A percentile compares a stretch with the other conserved stretches of the same genome.
phyloP scores from a whole-genome alignment of 805 yeast genomes.

The Zygosaccharomyces bailii region DNA sequence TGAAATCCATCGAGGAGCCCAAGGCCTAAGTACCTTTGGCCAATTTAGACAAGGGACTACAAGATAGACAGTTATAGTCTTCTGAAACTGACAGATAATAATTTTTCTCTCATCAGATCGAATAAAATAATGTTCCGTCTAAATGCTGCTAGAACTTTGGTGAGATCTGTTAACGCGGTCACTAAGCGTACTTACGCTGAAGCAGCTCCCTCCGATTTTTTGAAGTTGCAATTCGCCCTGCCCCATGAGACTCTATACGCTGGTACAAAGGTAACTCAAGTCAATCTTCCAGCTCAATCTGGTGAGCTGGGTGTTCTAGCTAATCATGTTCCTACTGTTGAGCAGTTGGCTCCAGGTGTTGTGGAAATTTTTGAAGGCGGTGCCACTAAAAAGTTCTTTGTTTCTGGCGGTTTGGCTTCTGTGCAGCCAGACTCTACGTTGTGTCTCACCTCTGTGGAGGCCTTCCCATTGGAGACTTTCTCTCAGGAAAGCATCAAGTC shows the following conservation, averaged over 20 bases:
- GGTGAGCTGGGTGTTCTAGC: slow-evolving; percentile 98
- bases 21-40: background rate
- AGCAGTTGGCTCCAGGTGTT: slow-evolving; percentile 94
- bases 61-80: background rate
- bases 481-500: slow-evolving; percentile 73
- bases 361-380: slow-evolving; percentile 83
- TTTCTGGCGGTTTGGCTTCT: slow-evolving; percentile 94
- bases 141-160: slow-evolving; percentile 20
- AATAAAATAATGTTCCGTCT: slow-evolving; percentile 28
- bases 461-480: slow-evolving; percentile 85
- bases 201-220: slow-evolving; percentile 70
- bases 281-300: slow-evolving; percentile 90
- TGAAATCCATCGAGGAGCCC: background rate
- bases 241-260: slow-evolving; percentile 74
- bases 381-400: slow-evolving; percentile 76
- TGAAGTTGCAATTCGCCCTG: slow-evolving; percentile 84
- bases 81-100: background rate
- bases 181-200: slow-evolving; percentile 82
- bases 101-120: background rate
- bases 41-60: background rate
- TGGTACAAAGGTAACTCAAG: slow-evolving; percentile 56
- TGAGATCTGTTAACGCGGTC: slow-evolving; percentile 45
- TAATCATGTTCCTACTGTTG: slow-evolving; percentile 95
- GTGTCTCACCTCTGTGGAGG: slow-evolving; percentile 91
- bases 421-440: slow-evolving; percentile 92